Base-by-base conservation (phyloP, 208 protist genomes). In the Trypanosoma vivax region DNA sequence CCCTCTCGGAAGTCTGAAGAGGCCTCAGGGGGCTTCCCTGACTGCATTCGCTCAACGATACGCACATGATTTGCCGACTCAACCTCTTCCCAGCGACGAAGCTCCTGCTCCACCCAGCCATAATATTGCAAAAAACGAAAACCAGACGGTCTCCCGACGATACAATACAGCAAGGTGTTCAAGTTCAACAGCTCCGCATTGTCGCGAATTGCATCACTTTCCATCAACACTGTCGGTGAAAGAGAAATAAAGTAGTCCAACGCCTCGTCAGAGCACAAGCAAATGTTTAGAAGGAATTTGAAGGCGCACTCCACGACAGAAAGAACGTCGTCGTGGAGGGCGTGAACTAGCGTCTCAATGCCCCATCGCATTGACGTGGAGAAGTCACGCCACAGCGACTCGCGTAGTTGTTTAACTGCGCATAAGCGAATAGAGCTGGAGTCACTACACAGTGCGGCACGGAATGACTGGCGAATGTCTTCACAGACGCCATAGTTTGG, bases 401-500 rank as follows among this genome's bases (percentile, higher is more conserved):
- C 77, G 59, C 75, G 70, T 18, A 94, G 69, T 61, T 89, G 83
- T 56, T 58, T 73, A 19, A 70, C 67, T 5, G 83, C 88, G 65
- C 83, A 91, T 41, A 94, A 65, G 5, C 88, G 83, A 35, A 94
- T 79, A 10, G 75, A 42, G 47, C 76, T 74, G 35, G 70, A 72
- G 13, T 70, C 59, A 64, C 88, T 84, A 23, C 50, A 46, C 23
- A 94, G 54, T 19, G 83, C 81, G 21, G 47, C 55, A 16, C 77
- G 81, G 53, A 90, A 77, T 21, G 67, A 75, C 43, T 83, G 70
- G 4, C 88, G 78, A 46, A 94, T 86, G 42, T 89, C 83, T 27
- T 92, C 77, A 73, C 88, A 90, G 35, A 94, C 83, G 33, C 88
- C 88, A 66, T 85, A 90, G 68, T 94, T 94, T 1, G 88, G 83